Conservation (phyloP, 2,329 filamentous ascomycete genomes). For the Bimuria novae-zelandiae region DNA sequence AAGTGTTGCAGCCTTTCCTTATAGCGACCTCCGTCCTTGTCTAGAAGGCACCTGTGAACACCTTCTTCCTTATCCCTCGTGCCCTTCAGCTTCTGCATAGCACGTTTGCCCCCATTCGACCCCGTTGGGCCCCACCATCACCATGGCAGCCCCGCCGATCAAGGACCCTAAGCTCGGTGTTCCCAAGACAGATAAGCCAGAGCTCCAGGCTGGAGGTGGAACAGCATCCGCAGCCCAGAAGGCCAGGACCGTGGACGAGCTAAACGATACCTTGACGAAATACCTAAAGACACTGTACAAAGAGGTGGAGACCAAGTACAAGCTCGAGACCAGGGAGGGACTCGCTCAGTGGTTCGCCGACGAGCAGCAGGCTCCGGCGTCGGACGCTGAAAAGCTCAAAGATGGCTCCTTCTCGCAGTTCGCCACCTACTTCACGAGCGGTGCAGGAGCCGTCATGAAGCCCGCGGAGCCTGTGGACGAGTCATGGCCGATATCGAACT, state of each 20-base stretch:
- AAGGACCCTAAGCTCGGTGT: constrained; percentile 37
- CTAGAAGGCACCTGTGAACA: not conserved
- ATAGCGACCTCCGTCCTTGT: not conserved
- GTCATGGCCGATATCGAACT: constrained; percentile 76
- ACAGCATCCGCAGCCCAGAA: constrained; percentile 33
- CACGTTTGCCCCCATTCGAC: not conserved
- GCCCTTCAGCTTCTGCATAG: not conserved
- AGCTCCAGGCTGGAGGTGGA: constrained; percentile 47
- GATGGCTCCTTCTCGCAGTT: constrained; percentile 41
- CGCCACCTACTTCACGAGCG: constrained; percentile 53
- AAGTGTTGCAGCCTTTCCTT: not conserved
- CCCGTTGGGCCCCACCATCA: not conserved
- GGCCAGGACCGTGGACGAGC: constrained; percentile 35
- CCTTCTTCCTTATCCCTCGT: not conserved
- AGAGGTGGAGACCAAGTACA: constrained; percentile 35
- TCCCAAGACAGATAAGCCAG: constrained; percentile 37
- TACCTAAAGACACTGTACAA: constrained; percentile 37
- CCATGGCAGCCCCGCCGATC: constrained; percentile 2
- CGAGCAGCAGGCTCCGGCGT: constrained; percentile 32
- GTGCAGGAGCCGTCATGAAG: constrained; percentile 52
- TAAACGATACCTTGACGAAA: constrained; percentile 32
- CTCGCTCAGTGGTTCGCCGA: constrained; percentile 36
- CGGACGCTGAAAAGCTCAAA: constrained; percentile 31
- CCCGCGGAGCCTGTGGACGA: constrained; percentile 57
- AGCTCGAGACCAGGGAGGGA: constrained; percentile 38